Conservation (phyloP, 306 rosid species). For the Quercus engelmannii region DNA sequence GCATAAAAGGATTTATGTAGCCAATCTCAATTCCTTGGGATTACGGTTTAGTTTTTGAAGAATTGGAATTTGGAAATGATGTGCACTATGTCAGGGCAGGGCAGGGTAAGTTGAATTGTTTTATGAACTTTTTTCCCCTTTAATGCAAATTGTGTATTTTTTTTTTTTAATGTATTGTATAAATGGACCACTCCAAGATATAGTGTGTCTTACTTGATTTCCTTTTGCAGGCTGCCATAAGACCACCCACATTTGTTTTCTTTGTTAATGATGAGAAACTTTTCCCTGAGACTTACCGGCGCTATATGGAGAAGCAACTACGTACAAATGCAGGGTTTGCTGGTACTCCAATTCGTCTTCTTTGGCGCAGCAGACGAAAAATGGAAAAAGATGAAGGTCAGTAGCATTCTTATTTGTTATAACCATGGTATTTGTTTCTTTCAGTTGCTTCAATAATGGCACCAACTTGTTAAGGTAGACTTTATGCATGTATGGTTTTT, state of each 20-base stretch:
- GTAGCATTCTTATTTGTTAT: slow-evolving; percentile 18
- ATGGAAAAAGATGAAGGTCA: slow-evolving; percentile 67
- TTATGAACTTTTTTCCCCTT: background rate
- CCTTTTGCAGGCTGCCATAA: slow-evolving; percentile 82
- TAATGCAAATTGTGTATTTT: background rate
- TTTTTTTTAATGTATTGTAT: background rate
- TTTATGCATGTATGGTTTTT: too few species aligned
- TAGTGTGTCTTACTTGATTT: background rate
- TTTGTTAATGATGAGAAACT: slow-evolving; percentile 94
- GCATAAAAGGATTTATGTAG: too few species aligned
- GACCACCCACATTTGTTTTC: slow-evolving; percentile 96
- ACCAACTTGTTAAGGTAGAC: too few species aligned
- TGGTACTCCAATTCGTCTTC: slow-evolving; percentile 90
- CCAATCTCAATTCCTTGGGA: background rate
- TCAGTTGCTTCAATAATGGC: background rate
- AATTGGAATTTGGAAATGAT: background rate
- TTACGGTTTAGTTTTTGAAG: background rate
- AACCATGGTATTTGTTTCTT: background rate
- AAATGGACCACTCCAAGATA: background rate
- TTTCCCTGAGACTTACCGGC: slow-evolving; percentile 87
- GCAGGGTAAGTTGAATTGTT: background rate
- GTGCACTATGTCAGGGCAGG: background rate
- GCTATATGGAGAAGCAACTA: slow-evolving; percentile 89
- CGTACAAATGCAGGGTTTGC: slow-evolving; percentile 85
- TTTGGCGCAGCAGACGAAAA: slow-evolving; percentile 91